Conservation (phyloP, 306 rosid genomes). For the Ceratonia siliqua region DNA sequence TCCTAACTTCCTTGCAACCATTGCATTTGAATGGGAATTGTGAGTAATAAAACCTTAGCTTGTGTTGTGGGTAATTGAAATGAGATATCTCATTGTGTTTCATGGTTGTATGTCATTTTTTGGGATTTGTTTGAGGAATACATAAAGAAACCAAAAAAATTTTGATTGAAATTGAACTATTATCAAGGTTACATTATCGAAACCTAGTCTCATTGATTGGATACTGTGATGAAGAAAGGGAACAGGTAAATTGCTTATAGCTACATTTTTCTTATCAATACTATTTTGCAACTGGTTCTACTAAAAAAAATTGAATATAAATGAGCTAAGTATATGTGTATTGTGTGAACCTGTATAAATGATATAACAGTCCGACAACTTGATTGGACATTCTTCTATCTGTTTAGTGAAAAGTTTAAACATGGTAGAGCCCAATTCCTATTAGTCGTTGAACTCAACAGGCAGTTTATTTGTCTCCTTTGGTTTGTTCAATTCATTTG, state of each 20-base stretch:
- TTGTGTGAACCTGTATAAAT: not conserved
- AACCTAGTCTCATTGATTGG: slow-evolving; percentile 59
- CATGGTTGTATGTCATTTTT: too few relatives aligned
- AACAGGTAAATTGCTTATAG: slow-evolving; percentile 36
- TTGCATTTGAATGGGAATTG: too few relatives aligned
- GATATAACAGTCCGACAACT: not conserved
- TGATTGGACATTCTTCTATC: slow-evolving; percentile 9
- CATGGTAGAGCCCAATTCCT: not conserved
- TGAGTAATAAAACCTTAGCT: too few relatives aligned
- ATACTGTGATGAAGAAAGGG: slow-evolving; percentile 62
- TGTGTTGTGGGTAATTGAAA: too few relatives aligned
- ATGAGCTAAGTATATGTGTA: not conserved
- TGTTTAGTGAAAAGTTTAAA: not conserved
- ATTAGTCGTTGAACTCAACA: slow-evolving; percentile 1
- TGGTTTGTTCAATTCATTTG: not conserved
- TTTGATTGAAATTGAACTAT: slow-evolving; percentile 58
- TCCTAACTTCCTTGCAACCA: too few relatives aligned
- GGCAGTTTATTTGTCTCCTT: slow-evolving; percentile 1
- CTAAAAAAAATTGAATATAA: too few relatives aligned
- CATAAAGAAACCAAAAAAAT: too few relatives aligned
- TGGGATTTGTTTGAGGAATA: too few relatives aligned
- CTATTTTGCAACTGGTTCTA: too few relatives aligned
- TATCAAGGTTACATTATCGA: slow-evolving; percentile 63
- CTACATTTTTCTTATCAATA: too few relatives aligned
- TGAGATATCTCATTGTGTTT: too few relatives aligned